phyloP scores from a whole-genome alignment of 768 basidiomycete species.

The Grammothele lineata region DNA sequence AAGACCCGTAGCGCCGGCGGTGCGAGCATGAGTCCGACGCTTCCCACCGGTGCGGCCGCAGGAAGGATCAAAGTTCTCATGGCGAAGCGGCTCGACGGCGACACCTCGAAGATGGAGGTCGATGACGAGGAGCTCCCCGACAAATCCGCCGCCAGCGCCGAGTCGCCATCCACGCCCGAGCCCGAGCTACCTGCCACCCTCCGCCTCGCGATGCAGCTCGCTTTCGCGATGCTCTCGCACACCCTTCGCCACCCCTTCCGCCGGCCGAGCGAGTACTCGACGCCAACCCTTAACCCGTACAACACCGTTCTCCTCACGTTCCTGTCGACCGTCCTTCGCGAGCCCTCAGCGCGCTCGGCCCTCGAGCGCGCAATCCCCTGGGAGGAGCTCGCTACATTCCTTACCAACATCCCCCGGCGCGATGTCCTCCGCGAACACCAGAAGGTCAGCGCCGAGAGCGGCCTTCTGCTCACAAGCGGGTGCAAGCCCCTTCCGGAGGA shows the following conservation, averaged over 20 bases:
- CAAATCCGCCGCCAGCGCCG: slow-evolving; percentile 17
- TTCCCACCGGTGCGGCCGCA: slow-evolving; percentile 40
- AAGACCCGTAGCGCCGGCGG: slow-evolving; percentile 30
- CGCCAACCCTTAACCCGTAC: slow-evolving; percentile 75
- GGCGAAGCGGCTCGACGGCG: slow-evolving; percentile 31
- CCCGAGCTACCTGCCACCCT: slow-evolving; percentile 60
- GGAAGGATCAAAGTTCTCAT: slow-evolving; percentile 34
- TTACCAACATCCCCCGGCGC: slow-evolving; percentile 52
- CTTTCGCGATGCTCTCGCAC: slow-evolving; percentile 72
- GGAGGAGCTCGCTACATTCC: slow-evolving; percentile 64
- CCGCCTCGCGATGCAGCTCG: slow-evolving; percentile 71
- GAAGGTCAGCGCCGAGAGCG: slow-evolving; percentile 41
- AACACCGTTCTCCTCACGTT: slow-evolving; percentile 85
- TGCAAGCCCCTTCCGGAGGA: slow-evolving; percentile 81
- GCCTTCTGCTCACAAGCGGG: slow-evolving; percentile 65
- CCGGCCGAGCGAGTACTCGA: slow-evolving; percentile 51
- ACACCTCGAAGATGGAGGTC: slow-evolving; percentile 60
- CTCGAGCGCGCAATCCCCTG: slow-evolving; percentile 84
- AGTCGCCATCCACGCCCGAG: slow-evolving; percentile 26
- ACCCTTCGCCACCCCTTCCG: slow-evolving; percentile 62
- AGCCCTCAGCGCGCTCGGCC: slow-evolving; percentile 52
- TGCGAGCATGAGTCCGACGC: slow-evolving; percentile 37
- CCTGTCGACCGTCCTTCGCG: slow-evolving; percentile 70
- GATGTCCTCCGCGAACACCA: slow-evolving; percentile 33
- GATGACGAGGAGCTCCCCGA: slow-evolving; percentile 45